Conservation (phyloP, 2,329 filamentous ascomycete genomes). For the Ophiostoma ips region DNA sequence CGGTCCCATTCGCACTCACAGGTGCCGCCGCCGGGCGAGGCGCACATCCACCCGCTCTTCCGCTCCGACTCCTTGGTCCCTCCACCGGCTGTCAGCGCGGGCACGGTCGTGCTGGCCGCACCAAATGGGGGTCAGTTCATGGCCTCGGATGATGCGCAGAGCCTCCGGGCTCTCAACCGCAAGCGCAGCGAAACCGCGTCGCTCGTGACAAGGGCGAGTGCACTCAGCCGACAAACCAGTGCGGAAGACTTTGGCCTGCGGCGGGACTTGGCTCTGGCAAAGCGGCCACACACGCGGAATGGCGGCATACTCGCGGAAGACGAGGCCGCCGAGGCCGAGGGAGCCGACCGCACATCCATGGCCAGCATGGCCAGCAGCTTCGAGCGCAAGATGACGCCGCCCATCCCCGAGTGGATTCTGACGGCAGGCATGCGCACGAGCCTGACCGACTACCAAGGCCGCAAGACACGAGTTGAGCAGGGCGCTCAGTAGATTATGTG, state of each 20-base stretch:
- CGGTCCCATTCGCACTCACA: constrained; percentile 16
- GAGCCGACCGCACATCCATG: no score
- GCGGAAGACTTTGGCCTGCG: constrained; percentile 30
- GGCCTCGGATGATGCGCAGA: constrained; percentile 33
- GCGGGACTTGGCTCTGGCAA: not conserved
- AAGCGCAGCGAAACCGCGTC: constrained; percentile 45
- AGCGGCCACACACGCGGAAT: constrained; percentile 5
- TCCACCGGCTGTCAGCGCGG: constrained; percentile 45
- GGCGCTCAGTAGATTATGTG: not conserved
- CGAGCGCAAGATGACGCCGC: constrained; percentile 41
- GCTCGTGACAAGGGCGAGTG: constrained; percentile 32
- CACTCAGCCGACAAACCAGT: constrained; percentile 36
- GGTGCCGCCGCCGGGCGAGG: constrained; percentile 32
- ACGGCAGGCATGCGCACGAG: constrained; percentile 37
- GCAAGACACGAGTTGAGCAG: constrained; percentile 16
- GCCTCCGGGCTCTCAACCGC: constrained; percentile 35
- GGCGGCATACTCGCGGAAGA: not conserved
- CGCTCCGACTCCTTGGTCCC: constrained; percentile 56
- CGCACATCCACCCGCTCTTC: constrained; percentile 67
- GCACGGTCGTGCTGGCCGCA: constrained; percentile 57
- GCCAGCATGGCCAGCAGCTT: constrained; percentile 11
- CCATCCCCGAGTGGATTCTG: constrained; percentile 48
- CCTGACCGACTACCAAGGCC: constrained; percentile 31
- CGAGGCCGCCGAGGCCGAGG: not conserved
- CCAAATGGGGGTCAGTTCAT: constrained; percentile 55